Conservation (phyloP, 257 asterid genomes). For the Ehretia macrophylla region DNA sequence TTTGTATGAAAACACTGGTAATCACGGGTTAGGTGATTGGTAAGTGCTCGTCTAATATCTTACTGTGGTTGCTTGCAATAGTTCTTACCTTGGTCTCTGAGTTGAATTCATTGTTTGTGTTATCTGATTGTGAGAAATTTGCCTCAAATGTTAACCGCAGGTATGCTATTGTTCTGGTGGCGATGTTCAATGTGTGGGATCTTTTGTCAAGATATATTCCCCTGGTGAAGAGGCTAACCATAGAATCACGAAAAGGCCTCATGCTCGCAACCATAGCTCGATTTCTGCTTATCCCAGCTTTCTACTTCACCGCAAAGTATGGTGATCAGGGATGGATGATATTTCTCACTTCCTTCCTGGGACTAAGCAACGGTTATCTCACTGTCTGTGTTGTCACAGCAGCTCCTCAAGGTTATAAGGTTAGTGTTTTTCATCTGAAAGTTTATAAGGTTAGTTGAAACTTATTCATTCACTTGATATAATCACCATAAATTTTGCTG, state of each 20-base stretch:
- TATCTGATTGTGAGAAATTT: neutral
- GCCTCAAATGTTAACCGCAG: constrained; percentile 1
- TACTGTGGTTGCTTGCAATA: neutral
- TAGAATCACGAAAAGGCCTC: constrained; percentile 31
- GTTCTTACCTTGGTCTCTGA: no score
- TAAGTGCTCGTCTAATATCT: constrained; percentile 18
- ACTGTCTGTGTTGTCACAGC: constrained; percentile 36
- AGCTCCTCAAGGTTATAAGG: constrained; percentile 50
- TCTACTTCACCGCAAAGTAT: constrained; percentile 43
- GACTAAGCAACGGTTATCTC: constrained; percentile 41
- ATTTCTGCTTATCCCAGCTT: constrained; percentile 36
- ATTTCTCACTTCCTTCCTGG: constrained; percentile 35
- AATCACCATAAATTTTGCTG: neutral
- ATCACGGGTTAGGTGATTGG: constrained; percentile 70
- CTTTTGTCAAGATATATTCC: constrained; percentile 39
- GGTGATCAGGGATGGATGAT: constrained; percentile 55
- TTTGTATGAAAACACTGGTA: constrained; percentile 71
- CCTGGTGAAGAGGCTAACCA: constrained; percentile 14
- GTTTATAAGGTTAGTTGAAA: neutral
- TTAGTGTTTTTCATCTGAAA: neutral
- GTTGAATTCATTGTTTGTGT: no score
- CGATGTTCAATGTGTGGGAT: constrained; percentile 32
- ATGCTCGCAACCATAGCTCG: constrained; percentile 28
- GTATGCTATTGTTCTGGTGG: constrained; percentile 36
- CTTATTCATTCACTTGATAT: neutral